These are phyloP conservation scores for Wickerhamiella sorbophila DNA, from an alignment of 805 yeast genomes.

Conservation along the genomic window DNA sequence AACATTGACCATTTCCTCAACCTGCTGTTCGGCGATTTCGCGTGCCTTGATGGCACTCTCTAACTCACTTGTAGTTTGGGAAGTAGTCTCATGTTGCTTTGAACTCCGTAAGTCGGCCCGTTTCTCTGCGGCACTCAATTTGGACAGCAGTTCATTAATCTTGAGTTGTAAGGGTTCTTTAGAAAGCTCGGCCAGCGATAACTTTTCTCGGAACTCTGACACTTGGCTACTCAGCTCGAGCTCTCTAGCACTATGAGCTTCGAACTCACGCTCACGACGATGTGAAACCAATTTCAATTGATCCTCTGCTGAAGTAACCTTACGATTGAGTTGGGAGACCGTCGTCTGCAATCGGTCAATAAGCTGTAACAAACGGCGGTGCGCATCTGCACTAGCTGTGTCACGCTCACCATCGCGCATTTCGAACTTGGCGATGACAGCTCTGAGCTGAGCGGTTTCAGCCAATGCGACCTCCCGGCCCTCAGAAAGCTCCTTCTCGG, in stretches of 20 bases:
- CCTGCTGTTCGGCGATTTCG: background rate
- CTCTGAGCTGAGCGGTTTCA: constrained; percentile 46
- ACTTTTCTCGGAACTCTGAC: constrained; percentile 30
- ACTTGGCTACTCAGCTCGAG: constrained; percentile 29
- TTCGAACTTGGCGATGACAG: constrained; percentile 46
- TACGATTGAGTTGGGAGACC: constrained; percentile 31
- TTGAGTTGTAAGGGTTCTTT: constrained; percentile 1
- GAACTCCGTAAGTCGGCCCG: constrained; percentile 1
- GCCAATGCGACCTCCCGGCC: background rate
- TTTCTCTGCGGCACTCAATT: background rate
- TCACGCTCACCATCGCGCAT: constrained; percentile 21
- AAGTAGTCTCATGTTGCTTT: background rate
- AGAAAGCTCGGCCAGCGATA: background rate
- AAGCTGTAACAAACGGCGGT: constrained; percentile 35
- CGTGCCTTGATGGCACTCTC: background rate
- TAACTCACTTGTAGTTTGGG: background rate
- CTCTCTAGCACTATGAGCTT: constrained; percentile 33
- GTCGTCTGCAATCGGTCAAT: constrained; percentile 37
- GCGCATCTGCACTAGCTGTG: constrained; percentile 39
- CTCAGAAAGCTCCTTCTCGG: background rate
- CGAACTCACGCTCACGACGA: constrained; percentile 43
- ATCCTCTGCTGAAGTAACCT: constrained; percentile 32
- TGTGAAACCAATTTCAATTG: constrained; percentile 41
- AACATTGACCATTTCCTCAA: background rate
- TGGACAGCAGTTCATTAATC: background rate